Evolutionary conservation across 2,329 filamentous ascomycete species (phyloP).

Genomic region (Diaporthe aspalathi): DNA sequence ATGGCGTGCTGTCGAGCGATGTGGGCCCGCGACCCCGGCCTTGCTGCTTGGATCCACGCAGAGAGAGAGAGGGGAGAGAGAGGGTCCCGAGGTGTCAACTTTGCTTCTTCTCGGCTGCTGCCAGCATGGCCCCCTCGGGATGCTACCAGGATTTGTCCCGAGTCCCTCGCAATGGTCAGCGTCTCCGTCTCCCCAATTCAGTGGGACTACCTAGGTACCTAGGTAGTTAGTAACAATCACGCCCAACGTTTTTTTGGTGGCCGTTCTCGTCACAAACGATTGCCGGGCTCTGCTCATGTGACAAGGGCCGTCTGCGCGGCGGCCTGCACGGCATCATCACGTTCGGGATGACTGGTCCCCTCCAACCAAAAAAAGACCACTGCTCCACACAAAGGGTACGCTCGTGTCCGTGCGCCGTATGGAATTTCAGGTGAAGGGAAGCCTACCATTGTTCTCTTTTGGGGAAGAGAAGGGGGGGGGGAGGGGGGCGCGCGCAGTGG

Average conservation of each 20-base stretch:
- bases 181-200: no score
- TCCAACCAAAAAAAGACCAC: not conserved
- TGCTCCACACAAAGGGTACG: not conserved
- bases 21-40: slow-evolving; percentile 4
- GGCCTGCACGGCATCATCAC: slow-evolving; percentile 10
- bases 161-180: not conserved
- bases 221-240: no score
- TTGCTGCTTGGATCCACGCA: not conserved
- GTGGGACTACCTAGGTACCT: no score
- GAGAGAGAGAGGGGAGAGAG: not conserved
- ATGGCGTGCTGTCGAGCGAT: slow-evolving; percentile 1
- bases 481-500: not conserved
- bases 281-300: slow-evolving; percentile 24
- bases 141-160: not conserved
- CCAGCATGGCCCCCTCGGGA: slow-evolving; percentile 2
- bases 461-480: no score
- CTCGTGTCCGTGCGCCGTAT: slow-evolving; percentile 16
- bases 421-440: slow-evolving; percentile 20
- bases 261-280: not conserved
- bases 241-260: not conserved
- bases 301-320: not conserved
- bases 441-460: not conserved
- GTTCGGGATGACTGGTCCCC: not conserved
- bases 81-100: slow-evolving; percentile 4
- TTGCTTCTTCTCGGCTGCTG: slow-evolving; percentile 21